Conservation (phyloP, 305 asterid genomes). For the Fraxinus sp. region DNA sequence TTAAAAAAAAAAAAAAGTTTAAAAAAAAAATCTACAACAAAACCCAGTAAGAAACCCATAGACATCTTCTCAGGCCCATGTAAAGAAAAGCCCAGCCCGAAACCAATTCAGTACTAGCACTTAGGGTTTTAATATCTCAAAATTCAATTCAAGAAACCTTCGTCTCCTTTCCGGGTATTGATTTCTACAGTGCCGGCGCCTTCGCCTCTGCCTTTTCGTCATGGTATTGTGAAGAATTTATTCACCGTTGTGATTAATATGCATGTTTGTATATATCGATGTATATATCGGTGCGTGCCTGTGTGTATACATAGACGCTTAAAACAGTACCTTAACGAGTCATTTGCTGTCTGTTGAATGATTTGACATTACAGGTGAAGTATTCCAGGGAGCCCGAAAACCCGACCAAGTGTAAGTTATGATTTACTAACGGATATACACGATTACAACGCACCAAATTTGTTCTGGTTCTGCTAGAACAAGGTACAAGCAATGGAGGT, state of each 20-base stretch:
- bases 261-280: not conserved
- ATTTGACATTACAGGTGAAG: conserved; percentile 50
- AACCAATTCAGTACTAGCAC: not conserved
- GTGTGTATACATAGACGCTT: not conserved
- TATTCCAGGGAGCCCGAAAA: conserved; percentile 73
- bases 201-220: not conserved
- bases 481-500: not conserved
- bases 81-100: not conserved
- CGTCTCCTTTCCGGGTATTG: not conserved
- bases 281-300: not conserved
- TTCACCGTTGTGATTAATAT: not conserved
- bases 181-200: not conserved
- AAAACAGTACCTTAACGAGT: not conserved
- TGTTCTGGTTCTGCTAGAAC: not conserved
- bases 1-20: too few species aligned
- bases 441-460: not conserved
- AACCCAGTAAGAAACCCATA: not conserved
- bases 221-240: not conserved
- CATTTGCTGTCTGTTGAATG: not conserved
- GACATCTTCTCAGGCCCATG: not conserved
- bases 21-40: too few species aligned
- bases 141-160: not conserved
- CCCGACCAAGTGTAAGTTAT: conserved; percentile 58
- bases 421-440: not conserved
- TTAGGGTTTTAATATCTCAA: not conserved